Percentiles rank a stretch among this genome's conserved stretches.
phyloP scores from a whole-genome alignment of 2,329 filamentous ascomycete genomes.

The Clonostachys solani region DNA sequence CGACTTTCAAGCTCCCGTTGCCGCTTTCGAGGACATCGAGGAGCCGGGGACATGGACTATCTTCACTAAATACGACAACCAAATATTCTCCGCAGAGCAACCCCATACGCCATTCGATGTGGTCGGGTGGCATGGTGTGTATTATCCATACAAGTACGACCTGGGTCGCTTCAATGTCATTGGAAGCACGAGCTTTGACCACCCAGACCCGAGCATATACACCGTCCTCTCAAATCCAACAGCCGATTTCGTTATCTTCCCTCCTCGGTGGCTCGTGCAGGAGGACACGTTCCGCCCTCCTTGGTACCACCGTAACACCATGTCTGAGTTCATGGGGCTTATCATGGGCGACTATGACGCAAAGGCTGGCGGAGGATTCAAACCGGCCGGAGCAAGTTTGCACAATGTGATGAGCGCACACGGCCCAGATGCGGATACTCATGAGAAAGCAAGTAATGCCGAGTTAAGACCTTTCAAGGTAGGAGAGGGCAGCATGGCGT shows the following conservation, averaged over 20 bases:
- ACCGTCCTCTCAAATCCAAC: slow-evolving; percentile 65
- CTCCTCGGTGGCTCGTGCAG: slow-evolving; percentile 65
- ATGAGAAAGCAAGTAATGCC: slow-evolving; percentile 50
- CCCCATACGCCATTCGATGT: slow-evolving; percentile 74
- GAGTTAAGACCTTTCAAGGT: slow-evolving; percentile 52
- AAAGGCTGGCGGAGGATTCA: slow-evolving; percentile 53
- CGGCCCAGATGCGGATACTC: slow-evolving; percentile 54
- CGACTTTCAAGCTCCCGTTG: slow-evolving; percentile 72
- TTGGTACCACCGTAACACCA: slow-evolving; percentile 69
- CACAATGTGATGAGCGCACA: slow-evolving; percentile 71
- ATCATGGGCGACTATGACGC: slow-evolving; percentile 57
- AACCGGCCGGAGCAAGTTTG: slow-evolving; percentile 52
- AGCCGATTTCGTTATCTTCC: slow-evolving; percentile 72
- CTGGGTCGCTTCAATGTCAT: slow-evolving; percentile 73
- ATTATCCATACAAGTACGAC: slow-evolving; percentile 80
- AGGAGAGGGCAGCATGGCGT: slow-evolving; percentile 58
- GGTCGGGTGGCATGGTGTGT: slow-evolving; percentile 77
- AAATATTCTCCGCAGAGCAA: slow-evolving; percentile 61
- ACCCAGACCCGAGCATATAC: slow-evolving; percentile 76
- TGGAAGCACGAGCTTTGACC: slow-evolving; percentile 69
- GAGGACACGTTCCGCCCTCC: slow-evolving; percentile 70
- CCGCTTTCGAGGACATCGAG: slow-evolving; percentile 57
- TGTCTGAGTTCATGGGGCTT: slow-evolving; percentile 62
- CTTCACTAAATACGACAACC: slow-evolving; percentile 60
- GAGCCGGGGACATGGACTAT: slow-evolving; percentile 28